Percentiles rank a stretch among this genome's conserved stretches.
Conservation (phyloP, 441 rosid genomes). For the Biscutella laevigata region DNA sequence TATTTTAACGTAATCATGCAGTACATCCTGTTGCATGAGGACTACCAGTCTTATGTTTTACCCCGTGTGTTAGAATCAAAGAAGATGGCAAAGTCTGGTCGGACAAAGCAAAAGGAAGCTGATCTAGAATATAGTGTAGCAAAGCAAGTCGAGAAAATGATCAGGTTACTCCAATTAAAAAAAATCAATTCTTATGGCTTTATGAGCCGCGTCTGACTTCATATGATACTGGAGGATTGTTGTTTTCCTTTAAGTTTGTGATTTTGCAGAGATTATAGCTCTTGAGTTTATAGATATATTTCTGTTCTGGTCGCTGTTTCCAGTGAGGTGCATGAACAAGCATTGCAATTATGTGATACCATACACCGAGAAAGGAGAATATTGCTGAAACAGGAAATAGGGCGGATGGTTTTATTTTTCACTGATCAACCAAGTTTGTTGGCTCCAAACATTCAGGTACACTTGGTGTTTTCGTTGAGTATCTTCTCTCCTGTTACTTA, state of each 20-base stretch:
- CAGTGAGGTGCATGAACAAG: constrained; percentile 99
- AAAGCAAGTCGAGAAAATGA: constrained; percentile 99
- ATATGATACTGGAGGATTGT: constrained; percentile 5
- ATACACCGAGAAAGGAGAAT: constrained; percentile 90
- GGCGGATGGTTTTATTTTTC: constrained; percentile 96
- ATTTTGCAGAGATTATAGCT: constrained; percentile 3
- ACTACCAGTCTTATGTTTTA: constrained; percentile 88
- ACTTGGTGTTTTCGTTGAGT: too few relatives aligned
- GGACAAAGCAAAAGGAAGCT: constrained; percentile 92
- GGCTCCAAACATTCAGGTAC: constrained; percentile 99
- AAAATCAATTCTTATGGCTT: constrained; percentile 10
- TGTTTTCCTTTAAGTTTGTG: not conserved
- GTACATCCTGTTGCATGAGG: constrained; percentile 84
- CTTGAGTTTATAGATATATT: not conserved
- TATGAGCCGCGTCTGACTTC: constrained; percentile 2
- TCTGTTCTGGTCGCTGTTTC: constrained; percentile 25
- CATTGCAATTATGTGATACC: constrained; percentile 65
- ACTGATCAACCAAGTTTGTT: constrained; percentile 98
- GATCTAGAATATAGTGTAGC: constrained; percentile 98
- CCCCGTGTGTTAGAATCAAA: constrained; percentile 93
- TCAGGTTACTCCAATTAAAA: constrained; percentile 60
- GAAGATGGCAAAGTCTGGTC: constrained; percentile 98
- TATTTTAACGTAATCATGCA: constrained; percentile 36
- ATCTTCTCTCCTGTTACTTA: too few relatives aligned
- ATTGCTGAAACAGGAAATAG: constrained; percentile 91